Base-by-base conservation (phyloP, 2,329 filamentous ascomycete genomes). In the Trichoderma endophyticum region DNA sequence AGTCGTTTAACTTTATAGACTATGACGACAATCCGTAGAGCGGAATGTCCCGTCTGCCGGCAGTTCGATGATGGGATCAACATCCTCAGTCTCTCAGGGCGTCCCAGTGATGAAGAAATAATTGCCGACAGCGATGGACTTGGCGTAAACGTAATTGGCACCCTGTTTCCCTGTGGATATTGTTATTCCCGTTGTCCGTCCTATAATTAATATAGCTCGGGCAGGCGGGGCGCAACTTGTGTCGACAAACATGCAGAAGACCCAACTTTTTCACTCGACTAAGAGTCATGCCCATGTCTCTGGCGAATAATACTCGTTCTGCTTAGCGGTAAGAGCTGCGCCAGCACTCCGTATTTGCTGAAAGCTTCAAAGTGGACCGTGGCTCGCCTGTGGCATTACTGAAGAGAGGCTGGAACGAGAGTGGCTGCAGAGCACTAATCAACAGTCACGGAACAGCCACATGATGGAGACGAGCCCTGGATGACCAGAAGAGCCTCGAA, bases 131-230 rank as follows among this genome's bases (percentile, higher is more conserved):
- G 15, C 48, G n/a, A 34, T 18, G 14, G 63, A 12, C 63, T 36
- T 24, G 36, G 56, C 57, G 11, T 43, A 3, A 24, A n/a, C 4
- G 26, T 24, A 24, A 69, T 69, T 69, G 66, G 66, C 66, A 69
- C 66, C 66, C 7, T 12, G 39, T 51, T 69, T 36, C 34, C 57
- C 24, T 30, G 56, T 69, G 66, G 36, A 43, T 48, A 43, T 61
- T 69, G 36, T 69, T 69, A 69, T 60, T 69, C 66, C 66, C 66
- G 66, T 18, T 60, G 66, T 34, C 66, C 65, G 51, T 39, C 30
- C 56, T 15, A 51, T 32, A n/a, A 56, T 54, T 48, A 61, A 36
- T 61, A 69, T 26, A 21, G 54, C 56, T 69, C 66, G 66, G 66
- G 30, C 66, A 34, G 48, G 66, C 66, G 66, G 66, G 56, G 36